These are phyloP conservation scores for Arctostaphylos glauca DNA, from an alignment of 148 eudicot genomes.

Conservation along the genomic window DNA sequence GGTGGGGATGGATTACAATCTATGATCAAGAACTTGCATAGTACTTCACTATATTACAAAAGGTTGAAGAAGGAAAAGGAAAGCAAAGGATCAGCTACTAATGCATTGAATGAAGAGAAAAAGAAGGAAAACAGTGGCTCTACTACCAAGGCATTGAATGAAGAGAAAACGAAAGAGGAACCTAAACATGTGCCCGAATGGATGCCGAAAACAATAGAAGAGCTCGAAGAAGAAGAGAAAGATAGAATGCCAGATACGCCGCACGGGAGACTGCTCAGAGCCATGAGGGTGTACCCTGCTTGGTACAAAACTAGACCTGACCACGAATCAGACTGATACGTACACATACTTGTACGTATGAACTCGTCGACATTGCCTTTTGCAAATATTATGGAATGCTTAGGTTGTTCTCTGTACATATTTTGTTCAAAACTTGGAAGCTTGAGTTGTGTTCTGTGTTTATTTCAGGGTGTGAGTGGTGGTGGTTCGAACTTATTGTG, in stretches of 20 bases:
- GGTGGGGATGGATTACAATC: not conserved
- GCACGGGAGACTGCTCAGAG: not conserved
- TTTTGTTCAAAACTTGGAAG: not conserved
- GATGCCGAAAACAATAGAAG: slow-evolving; percentile 5
- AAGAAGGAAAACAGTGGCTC: not conserved
- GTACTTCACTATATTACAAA: not conserved
- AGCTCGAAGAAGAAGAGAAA: slow-evolving; percentile 8
- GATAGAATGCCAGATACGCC: not conserved
- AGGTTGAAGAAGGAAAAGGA: not conserved
- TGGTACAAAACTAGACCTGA: not conserved
- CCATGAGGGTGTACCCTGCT: not conserved
- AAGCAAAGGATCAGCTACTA: not conserved
- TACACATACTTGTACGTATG: not conserved
- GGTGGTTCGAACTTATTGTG: not conserved
- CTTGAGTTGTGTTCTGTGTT: not conserved
- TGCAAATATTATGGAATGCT: not conserved
- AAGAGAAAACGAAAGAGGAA: not conserved
- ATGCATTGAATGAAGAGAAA: not conserved
- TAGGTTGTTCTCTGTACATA: not conserved
- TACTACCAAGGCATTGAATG: not conserved
- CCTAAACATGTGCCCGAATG: slow-evolving; percentile 4
- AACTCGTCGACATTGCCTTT: not conserved
- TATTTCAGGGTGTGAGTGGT: not conserved
- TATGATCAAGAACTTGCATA: not conserved
- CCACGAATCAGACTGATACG: not conserved